Evolutionary conservation across 768 basidiomycete species (phyloP), one percentile per base, ranked within the genome.

Genomic region (Mycena epipterygia): DNA sequence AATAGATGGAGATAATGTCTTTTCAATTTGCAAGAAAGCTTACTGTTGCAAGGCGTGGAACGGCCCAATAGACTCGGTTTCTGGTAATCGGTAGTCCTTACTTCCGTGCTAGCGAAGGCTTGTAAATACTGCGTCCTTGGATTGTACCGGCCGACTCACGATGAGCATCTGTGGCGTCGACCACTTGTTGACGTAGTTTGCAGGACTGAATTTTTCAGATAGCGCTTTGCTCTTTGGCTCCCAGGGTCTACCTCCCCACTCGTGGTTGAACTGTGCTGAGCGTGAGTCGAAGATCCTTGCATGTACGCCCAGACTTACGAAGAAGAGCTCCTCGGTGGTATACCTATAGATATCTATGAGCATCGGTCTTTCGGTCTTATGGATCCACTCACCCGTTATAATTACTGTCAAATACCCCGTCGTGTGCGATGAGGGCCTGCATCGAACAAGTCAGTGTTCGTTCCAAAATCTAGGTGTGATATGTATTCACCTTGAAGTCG

Each of bases 261-360:
- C 95, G 71, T 95, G 91, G 79, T 95, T 94, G 83, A 93, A 93
- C 94, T 95, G 62, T 6, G 19, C 7, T 17, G 2, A 11, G 19
- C 58, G n/a, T 71, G 48, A 59, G 61, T 53, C 21, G 32, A 41
- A 39, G n/a, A 14, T 39, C 29, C 35, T 35, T 53, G 51, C 27
- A 21, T 27, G 16, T 19, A 57, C 13, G 5, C 44, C 39, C 30
- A 29, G 9, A 84, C 92, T 75, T 76, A 95, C 94, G 83, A 96
- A 97, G 87, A 92, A 95, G 39, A 97, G 87, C 76, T 97, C 95
- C 59, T 98, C 97, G 13, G 96, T 98, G 17, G 92, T 89, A 77
- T 91, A 96, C n/a, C 71, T 72, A 52, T 14, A 48, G 25, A 35
- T 30, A 44, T 29, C 5, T 2, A 41, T 57, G 21, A 56, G 48